These are phyloP conservation scores for Gentiana dahurica DNA, from an alignment of 257 asterid species.

Conservation along the genomic window DNA sequence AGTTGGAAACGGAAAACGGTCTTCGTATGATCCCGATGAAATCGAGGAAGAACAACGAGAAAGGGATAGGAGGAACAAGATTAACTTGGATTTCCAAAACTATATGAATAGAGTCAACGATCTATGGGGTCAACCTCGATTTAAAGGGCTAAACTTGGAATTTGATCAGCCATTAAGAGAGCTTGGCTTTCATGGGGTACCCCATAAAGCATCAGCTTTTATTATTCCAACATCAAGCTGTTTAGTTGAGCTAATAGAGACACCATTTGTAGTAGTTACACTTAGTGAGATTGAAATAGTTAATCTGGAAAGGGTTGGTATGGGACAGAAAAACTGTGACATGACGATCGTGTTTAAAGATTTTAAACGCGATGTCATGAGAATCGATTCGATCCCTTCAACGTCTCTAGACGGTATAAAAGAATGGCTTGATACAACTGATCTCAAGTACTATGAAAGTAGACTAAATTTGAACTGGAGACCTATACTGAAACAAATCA, in stretches of 20 bases:
- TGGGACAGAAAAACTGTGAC: slow-evolving; percentile 14
- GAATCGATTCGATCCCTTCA: slow-evolving; percentile 11
- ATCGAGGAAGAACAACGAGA: slow-evolving; percentile 12
- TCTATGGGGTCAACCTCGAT: slow-evolving; percentile 10
- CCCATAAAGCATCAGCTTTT: slow-evolving; percentile 10
- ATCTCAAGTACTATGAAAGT: slow-evolving; percentile 11
- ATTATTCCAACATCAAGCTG: slow-evolving; percentile 9
- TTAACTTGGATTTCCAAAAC: slow-evolving; percentile 10
- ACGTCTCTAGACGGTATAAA: slow-evolving; percentile 11
- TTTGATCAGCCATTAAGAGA: slow-evolving; percentile 13
- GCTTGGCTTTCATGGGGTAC: slow-evolving; percentile 16
- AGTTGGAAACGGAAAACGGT: slow-evolving; percentile 7
- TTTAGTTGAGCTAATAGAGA: slow-evolving; percentile 10
- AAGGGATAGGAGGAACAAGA: slow-evolving; percentile 10
- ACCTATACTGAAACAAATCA: slow-evolving; percentile 8
- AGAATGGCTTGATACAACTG: slow-evolving; percentile 13
- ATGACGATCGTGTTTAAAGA: slow-evolving; percentile 13
- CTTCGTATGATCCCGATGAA: slow-evolving; percentile 14
- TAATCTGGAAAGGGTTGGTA: slow-evolving; percentile 9
- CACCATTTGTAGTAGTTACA: slow-evolving; percentile 8
- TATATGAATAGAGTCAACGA: slow-evolving; percentile 6
- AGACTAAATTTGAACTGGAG: slow-evolving; percentile 13
- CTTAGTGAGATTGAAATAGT: slow-evolving; percentile 13
- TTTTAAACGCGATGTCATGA: slow-evolving; percentile 9
- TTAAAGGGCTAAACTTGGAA: slow-evolving; percentile 6